These are phyloP conservation scores for Diaporthe australafricana DNA, from an alignment of 2,329 filamentous ascomycete species.

Conservation along the genomic window DNA sequence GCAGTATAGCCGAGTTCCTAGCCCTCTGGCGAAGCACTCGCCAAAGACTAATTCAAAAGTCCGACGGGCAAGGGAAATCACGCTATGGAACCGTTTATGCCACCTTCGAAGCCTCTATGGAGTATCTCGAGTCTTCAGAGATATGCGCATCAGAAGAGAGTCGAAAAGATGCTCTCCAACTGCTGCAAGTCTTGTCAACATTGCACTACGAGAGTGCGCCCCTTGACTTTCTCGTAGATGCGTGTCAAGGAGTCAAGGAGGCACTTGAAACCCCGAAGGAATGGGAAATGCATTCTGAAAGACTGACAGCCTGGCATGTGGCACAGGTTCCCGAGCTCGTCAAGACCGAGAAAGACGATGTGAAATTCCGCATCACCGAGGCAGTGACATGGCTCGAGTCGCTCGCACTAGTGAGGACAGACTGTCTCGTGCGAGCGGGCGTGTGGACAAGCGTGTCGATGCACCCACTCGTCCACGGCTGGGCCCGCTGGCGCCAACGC, in stretches of 20 bases:
- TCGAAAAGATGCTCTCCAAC: neutral
- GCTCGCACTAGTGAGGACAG: neutral
- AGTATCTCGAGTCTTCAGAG: neutral
- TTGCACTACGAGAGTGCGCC: neutral
- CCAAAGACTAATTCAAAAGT: neutral
- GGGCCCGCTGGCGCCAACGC: neutral
- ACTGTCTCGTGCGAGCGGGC: neutral
- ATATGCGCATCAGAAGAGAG: neutral
- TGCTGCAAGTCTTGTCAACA: neutral
- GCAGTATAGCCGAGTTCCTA: neutral
- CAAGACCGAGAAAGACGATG: neutral
- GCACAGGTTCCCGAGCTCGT: neutral
- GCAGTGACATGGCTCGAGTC: neutral
- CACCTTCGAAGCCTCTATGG: neutral
- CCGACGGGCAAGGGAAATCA: neutral
- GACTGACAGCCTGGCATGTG: neutral
- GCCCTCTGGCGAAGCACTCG: neutral
- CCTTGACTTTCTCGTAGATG: neutral
- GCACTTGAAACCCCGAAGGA: neutral
- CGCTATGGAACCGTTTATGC: neutral
- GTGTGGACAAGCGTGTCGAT: neutral
- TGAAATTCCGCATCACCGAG: neutral
- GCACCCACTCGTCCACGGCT: conserved; percentile 1
- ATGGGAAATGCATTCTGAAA: fast-evolving
- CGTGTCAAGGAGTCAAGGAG: neutral